Conservation (phyloP, 225 moss, liverwort and hornwort genomes). For the Thuidium tamariscinum region DNA sequence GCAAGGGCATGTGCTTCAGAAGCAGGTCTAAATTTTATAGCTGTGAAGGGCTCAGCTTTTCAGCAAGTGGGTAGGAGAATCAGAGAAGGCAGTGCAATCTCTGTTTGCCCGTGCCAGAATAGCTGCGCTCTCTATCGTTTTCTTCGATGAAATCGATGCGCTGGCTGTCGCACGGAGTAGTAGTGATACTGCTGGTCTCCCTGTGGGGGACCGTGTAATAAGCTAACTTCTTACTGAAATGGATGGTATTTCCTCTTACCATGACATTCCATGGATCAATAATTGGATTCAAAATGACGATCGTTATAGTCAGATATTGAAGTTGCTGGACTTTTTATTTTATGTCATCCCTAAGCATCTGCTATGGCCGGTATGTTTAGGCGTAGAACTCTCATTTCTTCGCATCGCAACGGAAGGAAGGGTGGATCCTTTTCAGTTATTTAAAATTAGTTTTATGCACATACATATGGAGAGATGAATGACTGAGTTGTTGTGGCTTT, state of each 20-base stretch:
- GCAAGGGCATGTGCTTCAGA: constrained; percentile 94
- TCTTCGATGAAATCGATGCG: constrained; percentile 96
- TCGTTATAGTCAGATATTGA: not conserved
- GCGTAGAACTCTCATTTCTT: not conserved
- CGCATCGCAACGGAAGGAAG: not conserved
- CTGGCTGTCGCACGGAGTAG: constrained; percentile 73
- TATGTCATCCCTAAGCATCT: not conserved
- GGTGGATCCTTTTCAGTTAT: not conserved
- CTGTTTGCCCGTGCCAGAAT: constrained; percentile 72
- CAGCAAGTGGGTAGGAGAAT: constrained; percentile 98
- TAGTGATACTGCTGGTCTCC: constrained; percentile 43
- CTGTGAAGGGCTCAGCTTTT: constrained; percentile 88
- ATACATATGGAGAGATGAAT: not conserved
- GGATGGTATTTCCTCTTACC: constrained; percentile 48
- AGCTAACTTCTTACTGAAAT: constrained; percentile 91
- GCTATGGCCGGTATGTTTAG: not conserved
- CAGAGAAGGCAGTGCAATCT: constrained; percentile 75
- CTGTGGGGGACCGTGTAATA: constrained; percentile 91
- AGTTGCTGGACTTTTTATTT: not conserved
- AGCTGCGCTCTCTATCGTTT: constrained; percentile 79
- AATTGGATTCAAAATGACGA: not conserved
- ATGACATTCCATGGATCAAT: not conserved
- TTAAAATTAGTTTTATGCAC: not conserved
- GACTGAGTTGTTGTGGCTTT: not conserved
- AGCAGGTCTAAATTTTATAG: constrained; percentile 86